These are phyloP conservation scores for Corchorus capsularis DNA, from an alignment of 345 rosid genomes.

Conservation along the genomic window DNA sequence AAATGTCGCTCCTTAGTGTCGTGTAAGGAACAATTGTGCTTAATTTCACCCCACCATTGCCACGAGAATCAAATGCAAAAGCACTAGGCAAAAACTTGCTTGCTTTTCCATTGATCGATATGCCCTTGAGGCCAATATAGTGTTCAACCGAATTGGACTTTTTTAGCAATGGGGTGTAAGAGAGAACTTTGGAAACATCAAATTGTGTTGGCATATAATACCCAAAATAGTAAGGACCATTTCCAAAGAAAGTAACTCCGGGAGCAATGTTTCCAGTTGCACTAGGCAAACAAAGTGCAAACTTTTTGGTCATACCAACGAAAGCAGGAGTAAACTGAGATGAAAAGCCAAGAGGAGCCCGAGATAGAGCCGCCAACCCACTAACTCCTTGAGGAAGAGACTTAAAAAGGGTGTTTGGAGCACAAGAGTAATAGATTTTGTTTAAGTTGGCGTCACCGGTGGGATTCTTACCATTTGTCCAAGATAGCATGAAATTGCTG, in stretches of 20 bases:
- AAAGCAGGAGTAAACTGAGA: conserved; percentile 24
- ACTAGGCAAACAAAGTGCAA: conserved; percentile 44
- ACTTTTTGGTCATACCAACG: conserved; percentile 25
- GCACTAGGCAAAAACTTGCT: conserved; percentile 11
- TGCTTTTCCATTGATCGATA: too few relatives aligned
- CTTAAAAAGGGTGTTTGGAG: conserved; percentile 26
- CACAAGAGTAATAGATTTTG: conserved; percentile 23
- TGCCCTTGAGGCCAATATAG: too few relatives aligned
- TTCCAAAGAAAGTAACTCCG: conserved; percentile 38
- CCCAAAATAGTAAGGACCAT: conserved; percentile 22
- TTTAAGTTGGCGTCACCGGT: conserved; percentile 13
- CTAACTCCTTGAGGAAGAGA: conserved; percentile 34
- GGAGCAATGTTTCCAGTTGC: conserved; percentile 18
- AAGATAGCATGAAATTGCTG: conserved; percentile 22
- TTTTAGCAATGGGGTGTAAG: too few relatives aligned
- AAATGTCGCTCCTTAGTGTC: conserved; percentile 15
- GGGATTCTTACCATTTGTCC: conserved; percentile 28
- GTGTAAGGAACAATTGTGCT: too few relatives aligned
- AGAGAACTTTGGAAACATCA: too few relatives aligned
- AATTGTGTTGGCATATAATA: too few relatives aligned
- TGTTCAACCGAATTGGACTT: too few relatives aligned
- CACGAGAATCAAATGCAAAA: conserved; percentile 28
- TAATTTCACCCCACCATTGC: conserved; percentile 39
- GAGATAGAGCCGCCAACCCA: conserved; percentile 37
- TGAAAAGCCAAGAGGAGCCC: conserved; percentile 26